A percentile compares a stretch with the other conserved stretches of the same genome.
These are phyloP conservation scores for Emergomyces pasteurianus DNA, from an alignment of 2,329 filamentous ascomycete species.

Conservation along the genomic window DNA sequence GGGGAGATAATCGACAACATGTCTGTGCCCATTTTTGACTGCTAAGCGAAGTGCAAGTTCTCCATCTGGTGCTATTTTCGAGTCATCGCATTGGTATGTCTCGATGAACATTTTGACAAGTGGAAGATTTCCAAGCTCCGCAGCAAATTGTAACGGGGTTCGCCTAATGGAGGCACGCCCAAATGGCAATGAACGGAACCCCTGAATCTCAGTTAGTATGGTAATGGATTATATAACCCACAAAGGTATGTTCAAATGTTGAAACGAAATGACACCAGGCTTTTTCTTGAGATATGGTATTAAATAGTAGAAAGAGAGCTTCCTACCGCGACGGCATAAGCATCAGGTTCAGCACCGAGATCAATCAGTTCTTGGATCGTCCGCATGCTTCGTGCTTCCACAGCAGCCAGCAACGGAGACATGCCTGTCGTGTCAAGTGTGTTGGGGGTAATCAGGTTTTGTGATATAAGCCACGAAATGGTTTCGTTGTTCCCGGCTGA, in stretches of 20 bases:
- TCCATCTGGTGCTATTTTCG: conserved; percentile 1
- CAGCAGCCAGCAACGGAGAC: conserved; percentile 2
- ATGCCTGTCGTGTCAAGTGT: background rate
- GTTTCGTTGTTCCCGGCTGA: background rate
- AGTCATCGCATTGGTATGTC: conserved; percentile 1
- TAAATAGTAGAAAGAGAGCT: background rate
- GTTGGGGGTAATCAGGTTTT: background rate
- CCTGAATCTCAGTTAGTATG: background rate
- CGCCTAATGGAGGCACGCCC: background rate
- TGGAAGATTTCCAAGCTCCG: background rate
- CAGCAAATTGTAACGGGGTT: conserved; percentile 1
- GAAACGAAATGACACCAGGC: background rate
- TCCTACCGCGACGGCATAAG: background rate
- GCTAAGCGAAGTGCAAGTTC: conserved; percentile 2
- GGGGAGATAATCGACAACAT: conserved; percentile 3
- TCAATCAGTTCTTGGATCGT: background rate
- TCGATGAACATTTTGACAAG: conserved; percentile 3
- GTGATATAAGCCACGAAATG: background rate
- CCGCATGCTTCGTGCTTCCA: background rate
- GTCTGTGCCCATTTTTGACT: background rate
- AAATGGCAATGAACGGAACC: background rate
- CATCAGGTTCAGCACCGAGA: background rate
- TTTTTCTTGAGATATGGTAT: background rate
- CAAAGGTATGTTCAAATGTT: background rate
- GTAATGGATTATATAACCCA: background rate